A percentile compares a stretch with the other conserved stretches of the same genome.
These are phyloP conservation scores for Monosporascus sp. DNA, from an alignment of 2,329 filamentous ascomycete genomes.

Conservation along the genomic window DNA sequence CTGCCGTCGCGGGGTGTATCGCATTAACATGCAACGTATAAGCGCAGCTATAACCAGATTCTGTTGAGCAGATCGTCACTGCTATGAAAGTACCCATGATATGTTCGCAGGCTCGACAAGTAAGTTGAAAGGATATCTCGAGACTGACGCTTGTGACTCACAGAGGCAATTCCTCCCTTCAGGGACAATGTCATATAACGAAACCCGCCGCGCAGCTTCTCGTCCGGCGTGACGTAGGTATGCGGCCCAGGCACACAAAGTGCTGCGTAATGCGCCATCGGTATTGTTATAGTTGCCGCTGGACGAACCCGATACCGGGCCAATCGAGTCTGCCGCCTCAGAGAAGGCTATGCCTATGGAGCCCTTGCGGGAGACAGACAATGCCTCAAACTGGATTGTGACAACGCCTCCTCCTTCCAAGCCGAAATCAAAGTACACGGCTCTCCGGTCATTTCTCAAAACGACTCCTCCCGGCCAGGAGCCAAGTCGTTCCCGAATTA, in stretches of 20 bases:
- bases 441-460: slow-evolving; percentile 8
- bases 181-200: slow-evolving; percentile 37
- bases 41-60: slow-evolving; percentile 52
- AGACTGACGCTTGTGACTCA: slow-evolving; percentile 17
- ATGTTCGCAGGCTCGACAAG: slow-evolving; percentile 43
- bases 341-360: slow-evolving; percentile 36
- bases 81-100: slow-evolving; percentile 48
- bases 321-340: slow-evolving; percentile 36
- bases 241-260: slow-evolving; percentile 25
- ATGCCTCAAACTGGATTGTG: slow-evolving; percentile 19
- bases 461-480: slow-evolving; percentile 6
- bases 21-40: slow-evolving; percentile 41
- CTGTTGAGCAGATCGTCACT: slow-evolving; percentile 45
- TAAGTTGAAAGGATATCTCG: slow-evolving; percentile 25
- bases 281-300: slow-evolving; percentile 26
- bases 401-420: slow-evolving; percentile 22
- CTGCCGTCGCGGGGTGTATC: slow-evolving; percentile 18
- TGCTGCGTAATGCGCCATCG: slow-evolving; percentile 32
- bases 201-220: slow-evolving; percentile 36
- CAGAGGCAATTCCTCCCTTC: slow-evolving; percentile 20
- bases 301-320: slow-evolving; percentile 34
- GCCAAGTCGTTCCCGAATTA: slow-evolving; percentile 8
- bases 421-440: slow-evolving; percentile 21
- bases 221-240: slow-evolving; percentile 32
- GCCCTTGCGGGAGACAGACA: slow-evolving; percentile 18